Base-by-base conservation (phyloP, 208 protist genomes). In the Borovskyia barvae region DNA sequence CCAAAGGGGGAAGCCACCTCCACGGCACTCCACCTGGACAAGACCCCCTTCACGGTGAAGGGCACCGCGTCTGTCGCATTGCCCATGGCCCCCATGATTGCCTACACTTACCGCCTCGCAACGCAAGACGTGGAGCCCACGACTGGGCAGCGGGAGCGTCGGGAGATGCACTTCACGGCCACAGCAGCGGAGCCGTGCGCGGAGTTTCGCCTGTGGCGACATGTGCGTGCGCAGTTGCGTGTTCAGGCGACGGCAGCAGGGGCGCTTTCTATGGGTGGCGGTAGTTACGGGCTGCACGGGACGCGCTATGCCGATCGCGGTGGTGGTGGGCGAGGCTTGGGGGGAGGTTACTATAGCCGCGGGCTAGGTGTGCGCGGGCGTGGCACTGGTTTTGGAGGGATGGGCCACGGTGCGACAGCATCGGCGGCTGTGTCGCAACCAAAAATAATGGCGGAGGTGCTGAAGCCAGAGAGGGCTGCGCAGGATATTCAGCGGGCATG, bases 401-500 rank as follows among this genome's bases (percentile, higher is more conserved):
- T n/a, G 9, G 7, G 39, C 26, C 9, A 40, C 9, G 17, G 42
- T 15, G 1, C 19, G 25, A 11, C 55, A 5, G 47, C 39, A 12
- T 19, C 25, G 39, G 20, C 35, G 1, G 12, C 54, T 2, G 14
- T 25, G 7, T 29, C 49, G 48, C 39, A 20, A 35, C 15, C 48
- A 17, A 46, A 32, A 6, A 32, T 70, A 14, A 59, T 43, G 26
- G 55, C 64, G 19, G 55, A 71, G 51, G 14, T 71, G 15, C 42
- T 37, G 8, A 20, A 17, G 14, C 7, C 42, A 17, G 59, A 63
- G 45, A 24, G 37, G 19, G 59, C 61, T 0, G 47, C 61, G 40
- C 6, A 45, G 40, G 52, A 75, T 12, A 51, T 75, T 22, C 52
- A 63, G 53, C 67, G 32, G 3, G 42, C 67, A 30, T 75, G 67